Percentiles rank a stretch among this genome's conserved stretches.
Evolutionary conservation across 305 asterid species (phyloP).

Genomic region (Ilex paraguariensis): DNA sequence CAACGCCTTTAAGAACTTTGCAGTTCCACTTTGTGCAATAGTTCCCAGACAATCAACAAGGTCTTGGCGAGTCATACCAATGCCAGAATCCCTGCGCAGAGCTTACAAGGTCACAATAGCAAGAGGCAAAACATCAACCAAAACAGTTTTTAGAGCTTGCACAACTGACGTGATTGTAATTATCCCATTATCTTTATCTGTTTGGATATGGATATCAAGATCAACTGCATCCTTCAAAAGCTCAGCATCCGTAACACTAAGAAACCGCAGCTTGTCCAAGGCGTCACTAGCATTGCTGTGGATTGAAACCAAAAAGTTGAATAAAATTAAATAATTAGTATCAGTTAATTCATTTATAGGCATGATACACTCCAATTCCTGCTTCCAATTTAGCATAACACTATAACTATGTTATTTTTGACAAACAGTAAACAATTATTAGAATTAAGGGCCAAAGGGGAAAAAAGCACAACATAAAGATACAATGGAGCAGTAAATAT

Average conservation of each 20-base stretch:
- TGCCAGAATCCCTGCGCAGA: constrained; percentile 79
- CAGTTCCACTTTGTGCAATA: constrained; percentile 99
- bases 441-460: too few species aligned
- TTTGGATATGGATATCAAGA: constrained; percentile 82
- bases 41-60: constrained; percentile 96
- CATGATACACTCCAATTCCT: too few species aligned
- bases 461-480: too few species aligned
- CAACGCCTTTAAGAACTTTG: constrained; percentile 84
- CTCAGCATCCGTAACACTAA: constrained; percentile 76
- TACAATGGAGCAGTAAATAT: too few species aligned
- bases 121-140: constrained; percentile 8
- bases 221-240: constrained; percentile 70
- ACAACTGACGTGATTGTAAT: constrained; percentile 68
- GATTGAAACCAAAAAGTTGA: constrained; percentile 6
- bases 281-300: constrained; percentile 99
- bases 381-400: too few species aligned
- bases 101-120: constrained; percentile 9
- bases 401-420: too few species aligned
- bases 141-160: constrained; percentile 2
- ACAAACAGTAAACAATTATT: too few species aligned
- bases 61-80: constrained; percentile 95
- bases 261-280: constrained; percentile 95
- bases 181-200: constrained; percentile 89
- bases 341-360: not conserved
- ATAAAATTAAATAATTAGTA: not conserved